Percentiles rank a stretch among this genome's conserved stretches.
Evolutionary conservation across 2,329 filamentous ascomycete genomes (phyloP).

Genomic region (Penicillium thymicola): DNA sequence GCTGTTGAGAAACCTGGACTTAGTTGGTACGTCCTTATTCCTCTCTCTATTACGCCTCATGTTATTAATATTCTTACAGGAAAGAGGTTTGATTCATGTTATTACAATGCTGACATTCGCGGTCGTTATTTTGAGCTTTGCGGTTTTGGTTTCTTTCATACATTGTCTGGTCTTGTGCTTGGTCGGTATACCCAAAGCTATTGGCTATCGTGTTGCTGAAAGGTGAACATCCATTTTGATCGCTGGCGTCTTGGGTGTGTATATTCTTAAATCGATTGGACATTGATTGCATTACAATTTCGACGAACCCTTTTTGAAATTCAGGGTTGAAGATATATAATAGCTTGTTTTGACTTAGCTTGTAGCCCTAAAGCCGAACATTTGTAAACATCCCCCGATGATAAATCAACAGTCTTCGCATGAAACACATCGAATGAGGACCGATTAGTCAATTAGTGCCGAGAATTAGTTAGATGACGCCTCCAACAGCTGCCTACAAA

Average conservation of each 20-base stretch:
- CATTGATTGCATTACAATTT: background rate
- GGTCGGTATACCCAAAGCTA: constrained; percentile 10
- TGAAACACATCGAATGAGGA: background rate
- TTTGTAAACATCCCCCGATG: background rate
- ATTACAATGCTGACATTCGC: background rate
- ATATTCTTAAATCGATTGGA: background rate
- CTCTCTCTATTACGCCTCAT: background rate
- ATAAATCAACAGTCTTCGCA: background rate
- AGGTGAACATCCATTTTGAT: background rate
- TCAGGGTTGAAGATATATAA: background rate
- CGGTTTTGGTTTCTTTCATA: background rate
- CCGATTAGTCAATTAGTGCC: background rate
- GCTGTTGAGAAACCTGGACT: constrained; percentile 30
- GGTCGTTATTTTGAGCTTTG: background rate
- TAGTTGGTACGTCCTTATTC: constrained; percentile 32
- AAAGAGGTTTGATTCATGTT: constrained; percentile 26
- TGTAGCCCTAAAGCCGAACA: background rate
- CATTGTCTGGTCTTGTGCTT: constrained; percentile 1
- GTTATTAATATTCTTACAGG: constrained; percentile 21
- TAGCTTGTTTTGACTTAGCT: background rate
- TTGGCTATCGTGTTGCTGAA: constrained; percentile 4
- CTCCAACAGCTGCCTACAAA: background rate
- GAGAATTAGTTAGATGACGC: background rate
- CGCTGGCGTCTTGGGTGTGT: background rate
- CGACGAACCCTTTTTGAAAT: background rate